Evolutionary conservation across 305 asterid genomes (phyloP).

Genomic region (Fraxinus dipetala): DNA sequence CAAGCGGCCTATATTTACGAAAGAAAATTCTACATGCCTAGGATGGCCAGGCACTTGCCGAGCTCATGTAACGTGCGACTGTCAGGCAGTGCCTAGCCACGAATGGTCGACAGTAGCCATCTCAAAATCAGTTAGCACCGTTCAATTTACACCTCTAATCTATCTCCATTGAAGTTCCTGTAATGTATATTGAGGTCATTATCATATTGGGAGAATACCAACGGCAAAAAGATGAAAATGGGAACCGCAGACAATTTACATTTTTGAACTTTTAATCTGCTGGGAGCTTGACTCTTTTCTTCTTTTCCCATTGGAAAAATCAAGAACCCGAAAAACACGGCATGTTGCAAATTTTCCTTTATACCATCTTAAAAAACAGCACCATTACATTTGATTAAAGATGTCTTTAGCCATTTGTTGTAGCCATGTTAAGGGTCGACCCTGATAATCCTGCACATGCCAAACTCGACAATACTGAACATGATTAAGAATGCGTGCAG

Average conservation of each 20-base stretch:
- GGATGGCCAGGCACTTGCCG: background rate
- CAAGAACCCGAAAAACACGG: slow-evolving; percentile 17
- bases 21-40: background rate
- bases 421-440: background rate
- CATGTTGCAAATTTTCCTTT: background rate
- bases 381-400: background rate
- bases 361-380: background rate
- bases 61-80: background rate
- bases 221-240: background rate
- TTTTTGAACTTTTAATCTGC: slow-evolving; percentile 18
- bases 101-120: background rate
- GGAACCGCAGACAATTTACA: background rate
- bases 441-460: background rate
- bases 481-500: background rate
- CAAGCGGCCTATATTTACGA: background rate
- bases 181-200: background rate
- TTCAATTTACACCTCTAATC: background rate
- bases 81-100: background rate
- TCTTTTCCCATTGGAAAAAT: slow-evolving; percentile 27
- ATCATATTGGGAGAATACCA: slow-evolving; percentile 7
- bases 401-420: background rate
- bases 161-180: background rate
- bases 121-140: background rate
- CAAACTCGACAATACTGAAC: background rate
- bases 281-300: background rate